Conservation (phyloP, 805 yeast genomes). For the Yamadazyma tumulicola region DNA sequence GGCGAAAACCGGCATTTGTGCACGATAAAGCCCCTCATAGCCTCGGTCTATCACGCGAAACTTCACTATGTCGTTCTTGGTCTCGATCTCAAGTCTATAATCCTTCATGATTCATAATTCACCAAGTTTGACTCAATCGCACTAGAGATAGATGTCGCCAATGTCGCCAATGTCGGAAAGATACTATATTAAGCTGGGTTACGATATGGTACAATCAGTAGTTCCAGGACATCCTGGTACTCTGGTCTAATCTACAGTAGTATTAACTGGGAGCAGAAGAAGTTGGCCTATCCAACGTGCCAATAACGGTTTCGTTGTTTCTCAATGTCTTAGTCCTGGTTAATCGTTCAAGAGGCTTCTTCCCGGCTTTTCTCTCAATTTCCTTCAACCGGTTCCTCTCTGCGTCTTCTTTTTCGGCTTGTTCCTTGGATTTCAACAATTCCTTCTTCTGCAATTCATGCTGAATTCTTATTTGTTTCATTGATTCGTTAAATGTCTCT, state of each 20-base stretch:
- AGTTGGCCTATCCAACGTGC: conserved; percentile 27
- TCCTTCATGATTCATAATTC: too few relatives aligned
- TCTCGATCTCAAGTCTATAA: conserved; percentile 8
- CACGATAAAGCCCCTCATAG: neutral
- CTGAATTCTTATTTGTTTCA: conserved; percentile 52
- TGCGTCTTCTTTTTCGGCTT: conserved; percentile 72
- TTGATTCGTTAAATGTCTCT: conserved; percentile 62
- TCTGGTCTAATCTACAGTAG: too few relatives aligned
- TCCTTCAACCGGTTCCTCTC: conserved; percentile 48
- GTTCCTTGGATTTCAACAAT: conserved; percentile 60
- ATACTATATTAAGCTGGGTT: too few relatives aligned
- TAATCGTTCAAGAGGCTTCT: conserved; percentile 38
- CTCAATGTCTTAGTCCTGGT: conserved; percentile 55
- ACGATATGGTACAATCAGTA: too few relatives aligned
- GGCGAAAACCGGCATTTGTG: too few relatives aligned
- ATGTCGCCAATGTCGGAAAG: too few relatives aligned
- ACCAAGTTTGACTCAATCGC: too few relatives aligned
- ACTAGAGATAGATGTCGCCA: too few relatives aligned
- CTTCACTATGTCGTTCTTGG: conserved; percentile 9
- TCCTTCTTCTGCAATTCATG: conserved; percentile 67
- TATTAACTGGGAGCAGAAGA: too few relatives aligned
- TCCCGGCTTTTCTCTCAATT: conserved; percentile 41
- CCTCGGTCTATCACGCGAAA: conserved; percentile 10
- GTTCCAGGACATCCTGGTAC: too few relatives aligned
- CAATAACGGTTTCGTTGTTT: conserved; percentile 69